These are phyloP conservation scores for Neonectria hederae DNA, from an alignment of 2,329 filamentous ascomycete genomes.

Conservation along the genomic window DNA sequence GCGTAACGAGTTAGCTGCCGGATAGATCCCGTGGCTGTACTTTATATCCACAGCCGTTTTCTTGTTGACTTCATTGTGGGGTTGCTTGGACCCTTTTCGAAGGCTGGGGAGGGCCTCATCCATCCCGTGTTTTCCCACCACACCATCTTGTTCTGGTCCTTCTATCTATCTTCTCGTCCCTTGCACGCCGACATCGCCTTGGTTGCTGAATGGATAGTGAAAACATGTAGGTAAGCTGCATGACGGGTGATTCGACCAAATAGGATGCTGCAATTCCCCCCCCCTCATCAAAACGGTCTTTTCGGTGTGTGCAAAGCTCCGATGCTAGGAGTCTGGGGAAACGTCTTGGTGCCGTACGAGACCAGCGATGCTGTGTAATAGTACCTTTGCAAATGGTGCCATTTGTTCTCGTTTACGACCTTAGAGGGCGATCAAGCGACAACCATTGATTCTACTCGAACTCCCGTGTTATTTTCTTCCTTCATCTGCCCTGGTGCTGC, in stretches of 20 bases:
- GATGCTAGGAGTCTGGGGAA: constrained; percentile 3
- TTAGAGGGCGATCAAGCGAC: background rate
- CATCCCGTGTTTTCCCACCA: background rate
- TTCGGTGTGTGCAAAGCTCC: background rate
- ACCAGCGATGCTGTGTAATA: background rate
- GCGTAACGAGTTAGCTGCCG: background rate
- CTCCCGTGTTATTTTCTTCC: too few relatives aligned
- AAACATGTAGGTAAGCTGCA: constrained; percentile 11
- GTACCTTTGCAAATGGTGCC: constrained; percentile 1
- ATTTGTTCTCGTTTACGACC: constrained; percentile 6
- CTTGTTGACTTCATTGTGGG: background rate
- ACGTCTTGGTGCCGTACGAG: background rate
- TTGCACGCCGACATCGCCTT: constrained; percentile 27
- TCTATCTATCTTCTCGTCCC: constrained; percentile 1
- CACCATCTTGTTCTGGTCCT: constrained; percentile 7
- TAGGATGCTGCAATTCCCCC: constrained; percentile 17
- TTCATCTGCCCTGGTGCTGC: background rate
- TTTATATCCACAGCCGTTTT: background rate
- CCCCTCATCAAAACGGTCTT: constrained; percentile 5
- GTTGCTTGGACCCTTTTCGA: background rate
- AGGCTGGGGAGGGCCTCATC: background rate
- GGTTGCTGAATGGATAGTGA: constrained; percentile 15
- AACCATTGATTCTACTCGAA: background rate
- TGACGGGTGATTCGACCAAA: constrained; percentile 8
- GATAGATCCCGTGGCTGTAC: background rate